A percentile compares a stretch with the other conserved stretches of the same genome.
Evolutionary conservation across 768 basidiomycete genomes (phyloP).

Genomic region (Hemileccinum rubropunctum): DNA sequence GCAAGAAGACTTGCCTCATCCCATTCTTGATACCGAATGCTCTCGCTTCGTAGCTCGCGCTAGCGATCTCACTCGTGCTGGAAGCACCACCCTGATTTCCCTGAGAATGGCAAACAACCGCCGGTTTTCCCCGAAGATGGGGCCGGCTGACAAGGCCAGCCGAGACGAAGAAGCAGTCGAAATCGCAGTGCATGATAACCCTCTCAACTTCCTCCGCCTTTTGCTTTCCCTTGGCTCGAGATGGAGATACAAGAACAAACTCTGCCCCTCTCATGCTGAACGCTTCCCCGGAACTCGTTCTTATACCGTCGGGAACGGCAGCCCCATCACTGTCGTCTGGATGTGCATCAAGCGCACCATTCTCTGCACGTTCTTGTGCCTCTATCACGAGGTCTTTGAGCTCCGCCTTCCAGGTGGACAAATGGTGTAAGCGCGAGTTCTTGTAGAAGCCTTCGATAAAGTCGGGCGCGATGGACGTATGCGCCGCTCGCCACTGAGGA

Average conservation of each 20-base stretch:
- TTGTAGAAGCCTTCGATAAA: constrained; percentile 85
- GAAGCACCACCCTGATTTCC: constrained; percentile 64
- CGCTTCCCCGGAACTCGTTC: constrained; percentile 11
- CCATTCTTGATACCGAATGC: constrained; percentile 87
- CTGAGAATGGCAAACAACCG: constrained; percentile 95
- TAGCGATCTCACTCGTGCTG: constrained; percentile 94
- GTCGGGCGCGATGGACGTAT: constrained; percentile 83
- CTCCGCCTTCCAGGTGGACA: constrained; percentile 92
- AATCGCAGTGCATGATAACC: constrained; percentile 90
- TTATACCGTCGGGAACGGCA: not conserved
- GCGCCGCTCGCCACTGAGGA: constrained; percentile 79
- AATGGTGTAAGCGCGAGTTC: constrained; percentile 89
- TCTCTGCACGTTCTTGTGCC: constrained; percentile 72
- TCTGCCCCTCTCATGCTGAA: constrained; percentile 56
- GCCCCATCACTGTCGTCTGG: not conserved
- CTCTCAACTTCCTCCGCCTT: constrained; percentile 48
- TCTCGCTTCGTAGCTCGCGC: constrained; percentile 91
- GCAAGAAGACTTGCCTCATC: constrained; percentile 67
- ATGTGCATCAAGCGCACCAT: constrained; percentile 17
- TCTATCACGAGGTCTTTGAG: constrained; percentile 74
- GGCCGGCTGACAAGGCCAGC: constrained; percentile 82
- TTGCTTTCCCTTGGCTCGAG: constrained; percentile 50
- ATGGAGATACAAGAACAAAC: constrained; percentile 47
- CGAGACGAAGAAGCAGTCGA: constrained; percentile 96
- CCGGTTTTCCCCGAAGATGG: constrained; percentile 81